phyloP scores from a whole-genome alignment of 1,284 basidiomycete genomes.

The Trametes hirsuta region DNA sequence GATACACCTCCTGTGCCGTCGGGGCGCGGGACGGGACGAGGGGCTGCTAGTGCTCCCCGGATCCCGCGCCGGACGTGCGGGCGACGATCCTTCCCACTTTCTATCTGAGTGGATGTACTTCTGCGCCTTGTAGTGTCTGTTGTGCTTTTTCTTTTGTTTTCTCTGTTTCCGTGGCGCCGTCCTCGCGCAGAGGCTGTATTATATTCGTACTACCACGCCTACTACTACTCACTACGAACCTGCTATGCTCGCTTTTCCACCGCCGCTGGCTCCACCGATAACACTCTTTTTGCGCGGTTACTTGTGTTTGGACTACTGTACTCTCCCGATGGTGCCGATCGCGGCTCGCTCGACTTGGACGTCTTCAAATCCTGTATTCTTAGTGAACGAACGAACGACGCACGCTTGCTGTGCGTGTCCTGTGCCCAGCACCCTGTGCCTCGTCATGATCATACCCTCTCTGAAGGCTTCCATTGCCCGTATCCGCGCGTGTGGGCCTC shows the following conservation, averaged over 20 bases:
- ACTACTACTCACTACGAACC: background rate
- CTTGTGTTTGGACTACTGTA: background rate
- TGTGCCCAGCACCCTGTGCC: background rate
- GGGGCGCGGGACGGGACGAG: constrained; percentile 5
- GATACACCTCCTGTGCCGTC: background rate
- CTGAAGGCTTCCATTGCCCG: no score
- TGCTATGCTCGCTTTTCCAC: no score
- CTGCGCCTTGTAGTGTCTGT: constrained; percentile 14
- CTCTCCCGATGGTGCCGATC: background rate
- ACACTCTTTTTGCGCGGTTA: no score
- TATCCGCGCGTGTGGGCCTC: no score
- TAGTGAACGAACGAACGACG: background rate
- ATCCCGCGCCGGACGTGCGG: constrained; percentile 12
- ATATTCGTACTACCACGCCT: constrained; percentile 1
- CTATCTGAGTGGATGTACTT: constrained; percentile 15
- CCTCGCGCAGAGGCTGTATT: constrained; percentile 6
- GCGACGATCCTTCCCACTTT: constrained; percentile 6
- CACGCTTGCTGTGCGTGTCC: background rate
- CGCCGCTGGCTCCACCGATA: no score
- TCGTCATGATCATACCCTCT: no score
- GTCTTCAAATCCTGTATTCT: constrained; percentile 9
- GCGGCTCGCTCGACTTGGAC: background rate
- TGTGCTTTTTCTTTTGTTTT: background rate
- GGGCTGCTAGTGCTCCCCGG: constrained; percentile 1
- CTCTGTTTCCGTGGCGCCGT: background rate